phyloP scores from a whole-genome alignment of 2,329 filamentous ascomycete genomes.

The Ophiostoma triangulosporum region DNA sequence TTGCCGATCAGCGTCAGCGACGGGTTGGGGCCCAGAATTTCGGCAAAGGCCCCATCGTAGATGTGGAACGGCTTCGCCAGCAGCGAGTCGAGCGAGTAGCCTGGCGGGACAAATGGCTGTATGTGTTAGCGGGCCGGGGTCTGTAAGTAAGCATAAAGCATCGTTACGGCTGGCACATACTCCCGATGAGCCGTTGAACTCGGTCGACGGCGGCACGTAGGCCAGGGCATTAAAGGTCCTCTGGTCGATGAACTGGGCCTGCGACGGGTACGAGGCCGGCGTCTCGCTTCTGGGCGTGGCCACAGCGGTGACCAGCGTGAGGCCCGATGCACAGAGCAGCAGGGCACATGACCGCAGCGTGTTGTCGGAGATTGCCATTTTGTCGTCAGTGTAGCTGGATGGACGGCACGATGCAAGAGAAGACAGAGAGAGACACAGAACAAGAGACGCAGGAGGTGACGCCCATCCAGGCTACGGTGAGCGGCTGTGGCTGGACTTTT shows the following conservation, averaged over 20 bases:
- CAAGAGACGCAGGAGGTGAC: background rate
- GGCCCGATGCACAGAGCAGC: background rate
- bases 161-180: too few relatives aligned
- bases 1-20: constrained; percentile 35
- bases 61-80: constrained; percentile 30
- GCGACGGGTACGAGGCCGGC: constrained; percentile 17
- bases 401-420: background rate
- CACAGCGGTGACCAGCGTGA: background rate
- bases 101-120: constrained; percentile 31
- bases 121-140: background rate
- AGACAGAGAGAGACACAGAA: background rate
- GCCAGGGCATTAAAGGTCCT: constrained; percentile 29
- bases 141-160: too few relatives aligned
- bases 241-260: constrained; percentile 30
- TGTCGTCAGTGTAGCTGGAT: background rate
- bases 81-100: constrained; percentile 25
- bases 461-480: background rate
- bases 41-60: constrained; percentile 36
- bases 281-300: background rate
- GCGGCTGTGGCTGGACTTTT: background rate
- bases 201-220: constrained; percentile 25
- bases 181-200: constrained; percentile 21
- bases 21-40: constrained; percentile 34
- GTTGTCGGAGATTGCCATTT: background rate
- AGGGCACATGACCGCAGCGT: background rate